A percentile compares a stretch with the other conserved stretches of the same genome.
Conservation (phyloP, 192 early-diverging fungal species). For the Geranomyces variabilis region DNA sequence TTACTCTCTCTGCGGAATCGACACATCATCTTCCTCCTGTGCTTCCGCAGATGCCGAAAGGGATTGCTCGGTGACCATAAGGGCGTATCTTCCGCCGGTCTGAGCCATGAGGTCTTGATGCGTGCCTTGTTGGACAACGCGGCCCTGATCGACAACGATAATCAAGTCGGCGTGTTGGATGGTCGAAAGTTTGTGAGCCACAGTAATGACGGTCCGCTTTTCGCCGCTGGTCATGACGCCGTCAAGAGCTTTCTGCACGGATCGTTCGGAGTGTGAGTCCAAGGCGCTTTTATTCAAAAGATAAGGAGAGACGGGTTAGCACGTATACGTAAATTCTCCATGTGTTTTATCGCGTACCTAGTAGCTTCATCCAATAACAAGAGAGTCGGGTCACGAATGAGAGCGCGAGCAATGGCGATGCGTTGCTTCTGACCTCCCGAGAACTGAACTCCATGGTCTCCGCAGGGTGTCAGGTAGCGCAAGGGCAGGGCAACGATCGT, state of each 20-base stretch:
- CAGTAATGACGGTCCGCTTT: constrained; percentile 79
- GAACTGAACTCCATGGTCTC: constrained; percentile 30
- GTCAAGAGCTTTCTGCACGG: constrained; percentile 67
- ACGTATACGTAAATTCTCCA: too few species aligned
- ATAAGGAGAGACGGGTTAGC: too few species aligned
- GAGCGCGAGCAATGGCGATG: constrained; percentile 60
- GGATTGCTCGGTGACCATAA: constrained; percentile 51
- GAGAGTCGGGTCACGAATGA: constrained; percentile 74
- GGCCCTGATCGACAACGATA: constrained; percentile 65
- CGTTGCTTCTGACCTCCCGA: constrained; percentile 51
- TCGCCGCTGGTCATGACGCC: constrained; percentile 51
- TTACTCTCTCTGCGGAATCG: too few species aligned
- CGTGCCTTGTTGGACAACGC: constrained; percentile 70
- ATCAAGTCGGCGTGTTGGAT: constrained; percentile 86
- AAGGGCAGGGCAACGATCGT: constrained; percentile 29
- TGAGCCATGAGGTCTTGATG: constrained; percentile 73
- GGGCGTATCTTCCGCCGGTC: constrained; percentile 63
- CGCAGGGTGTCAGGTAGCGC: constrained; percentile 37
- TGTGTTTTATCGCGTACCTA: too few species aligned
- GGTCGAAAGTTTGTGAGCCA: constrained; percentile 68
- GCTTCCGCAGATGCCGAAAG: not conserved
- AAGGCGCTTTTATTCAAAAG: constrained; percentile 48
- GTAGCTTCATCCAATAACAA: constrained; percentile 1
- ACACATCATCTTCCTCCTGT: too few species aligned
- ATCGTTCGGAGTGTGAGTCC: constrained; percentile 62